Base-by-base conservation (phyloP, 805 yeast genomes). In the Yarrowia sp. region DNA sequence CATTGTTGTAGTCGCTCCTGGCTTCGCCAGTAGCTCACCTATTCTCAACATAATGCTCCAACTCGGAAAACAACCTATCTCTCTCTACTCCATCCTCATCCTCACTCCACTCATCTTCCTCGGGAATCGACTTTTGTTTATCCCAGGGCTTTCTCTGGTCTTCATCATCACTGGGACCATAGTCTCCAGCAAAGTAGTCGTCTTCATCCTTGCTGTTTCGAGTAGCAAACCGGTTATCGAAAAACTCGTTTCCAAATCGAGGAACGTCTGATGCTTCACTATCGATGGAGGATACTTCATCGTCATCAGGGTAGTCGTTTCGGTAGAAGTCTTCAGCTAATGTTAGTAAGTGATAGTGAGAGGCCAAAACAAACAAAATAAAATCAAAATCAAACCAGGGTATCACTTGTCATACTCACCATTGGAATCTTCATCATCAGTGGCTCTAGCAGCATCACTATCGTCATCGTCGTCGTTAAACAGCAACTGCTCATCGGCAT, bases 221-320 rank as follows among this genome's bases (percentile, higher is more conserved):
- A 15, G 61, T 55, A 3, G 45, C 61, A 11, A 58, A 43, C 15
- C 64, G 31, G 18, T 44, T 33, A 22, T 58, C 64, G 33, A 58
- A 58, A 11, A 43, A 58, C 64, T 58, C 64, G 50, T 43, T 43
- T 1, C 64, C 64, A 14, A 58, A 58, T 18, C 64, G 64, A 8
- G 39, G 51, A 13, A 22, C 22, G n/a, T 28, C 80, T 14, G 75
- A 76, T 63, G 70, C 78, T 4, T 72, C 80, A 15, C 74, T 78
- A 28, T 74, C 76, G 10, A 78, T 78, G 48, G 75, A 73, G 4
- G 76, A 68, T 22, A 77, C 86, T 9, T 85, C 91, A 68, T 91
- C 97, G 72, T 92, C 97, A 51, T 91, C 96, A 0, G 98, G 98
- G 72, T 93, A 93, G 72, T 93, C 98, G 75, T 95, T 93, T 70